A percentile compares a stretch with the other conserved stretches of the same genome.
These are phyloP conservation scores for Quercus agrifolia DNA, from an alignment of 306 rosid genomes.

Conservation along the genomic window DNA sequence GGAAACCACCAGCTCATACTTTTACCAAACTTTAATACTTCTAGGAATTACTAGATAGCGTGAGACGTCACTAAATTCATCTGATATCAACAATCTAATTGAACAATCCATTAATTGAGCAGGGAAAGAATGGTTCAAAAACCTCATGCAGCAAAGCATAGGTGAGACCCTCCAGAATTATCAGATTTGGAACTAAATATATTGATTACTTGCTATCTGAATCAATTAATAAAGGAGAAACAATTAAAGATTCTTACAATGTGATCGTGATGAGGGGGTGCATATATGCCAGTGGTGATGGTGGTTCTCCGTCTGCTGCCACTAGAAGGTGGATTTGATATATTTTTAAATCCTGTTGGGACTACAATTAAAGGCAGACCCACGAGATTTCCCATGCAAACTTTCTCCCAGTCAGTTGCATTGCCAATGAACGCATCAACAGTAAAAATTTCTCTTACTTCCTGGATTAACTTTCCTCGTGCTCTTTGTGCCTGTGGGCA, in stretches of 20 bases:
- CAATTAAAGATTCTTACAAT: conserved; percentile 28
- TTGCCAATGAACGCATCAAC: conserved; percentile 72
- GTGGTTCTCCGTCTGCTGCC: conserved; percentile 41
- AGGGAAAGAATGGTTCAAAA: neutral
- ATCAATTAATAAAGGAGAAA: neutral
- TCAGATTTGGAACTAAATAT: neutral
- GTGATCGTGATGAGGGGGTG: conserved; percentile 59
- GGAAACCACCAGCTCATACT: neutral
- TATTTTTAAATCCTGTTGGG: conserved; percentile 53
- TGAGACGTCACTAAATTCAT: neutral
- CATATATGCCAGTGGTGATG: conserved; percentile 55
- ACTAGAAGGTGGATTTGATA: conserved; percentile 40
- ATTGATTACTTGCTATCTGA: neutral
- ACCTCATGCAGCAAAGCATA: neutral
- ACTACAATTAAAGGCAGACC: conserved; percentile 64
- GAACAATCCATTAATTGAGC: neutral
- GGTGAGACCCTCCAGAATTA: neutral
- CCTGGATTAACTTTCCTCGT: conserved; percentile 53
- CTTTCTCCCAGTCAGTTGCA: conserved; percentile 81
- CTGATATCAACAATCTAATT: neutral
- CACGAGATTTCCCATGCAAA: conserved; percentile 74
- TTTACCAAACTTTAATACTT: neutral
- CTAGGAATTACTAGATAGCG: neutral
- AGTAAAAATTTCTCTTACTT: conserved; percentile 48
- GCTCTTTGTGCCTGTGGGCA: conserved; percentile 67